These are phyloP conservation scores for Rhizopogon vinicolor DNA, from an alignment of 768 basidiomycete genomes.

Conservation along the genomic window DNA sequence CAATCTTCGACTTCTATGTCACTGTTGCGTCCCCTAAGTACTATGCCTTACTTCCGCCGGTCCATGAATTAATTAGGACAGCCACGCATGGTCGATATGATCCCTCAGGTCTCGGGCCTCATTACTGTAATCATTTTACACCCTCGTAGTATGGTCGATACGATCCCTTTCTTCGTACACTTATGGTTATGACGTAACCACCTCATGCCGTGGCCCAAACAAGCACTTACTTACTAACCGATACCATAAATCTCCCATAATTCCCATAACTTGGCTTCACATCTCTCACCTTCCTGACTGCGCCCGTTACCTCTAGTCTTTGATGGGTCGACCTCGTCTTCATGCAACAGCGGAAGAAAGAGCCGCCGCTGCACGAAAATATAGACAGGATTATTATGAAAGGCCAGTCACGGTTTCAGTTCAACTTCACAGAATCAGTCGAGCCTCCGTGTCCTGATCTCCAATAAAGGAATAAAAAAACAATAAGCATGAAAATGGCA, in stretches of 20 bases:
- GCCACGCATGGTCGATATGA: no score
- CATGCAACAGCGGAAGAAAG: neutral
- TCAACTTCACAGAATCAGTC: neutral
- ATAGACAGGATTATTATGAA: conserved; percentile 1
- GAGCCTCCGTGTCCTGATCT: neutral
- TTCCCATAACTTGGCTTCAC: neutral
- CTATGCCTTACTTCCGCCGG: no score
- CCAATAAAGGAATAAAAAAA: neutral
- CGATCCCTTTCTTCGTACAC: no score
- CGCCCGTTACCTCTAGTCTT: neutral
- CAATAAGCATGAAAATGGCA: neutral
- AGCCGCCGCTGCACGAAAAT: neutral
- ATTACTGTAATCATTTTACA: no score
- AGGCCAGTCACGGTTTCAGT: neutral
- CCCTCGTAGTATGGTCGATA: no score
- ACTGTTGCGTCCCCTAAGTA: no score
- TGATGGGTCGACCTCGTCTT: neutral
- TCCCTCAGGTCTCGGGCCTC: no score
- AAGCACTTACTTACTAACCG: no score
- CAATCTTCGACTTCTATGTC: no score
- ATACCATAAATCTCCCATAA: conserved; percentile 1
- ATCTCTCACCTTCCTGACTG: neutral
- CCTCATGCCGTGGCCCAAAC: no score
- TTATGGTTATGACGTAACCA: no score
- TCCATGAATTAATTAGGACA: no score